Evolutionary conservation across 75 land plant species (phyloP).

Genomic region (Sequoia sempervirens): DNA sequence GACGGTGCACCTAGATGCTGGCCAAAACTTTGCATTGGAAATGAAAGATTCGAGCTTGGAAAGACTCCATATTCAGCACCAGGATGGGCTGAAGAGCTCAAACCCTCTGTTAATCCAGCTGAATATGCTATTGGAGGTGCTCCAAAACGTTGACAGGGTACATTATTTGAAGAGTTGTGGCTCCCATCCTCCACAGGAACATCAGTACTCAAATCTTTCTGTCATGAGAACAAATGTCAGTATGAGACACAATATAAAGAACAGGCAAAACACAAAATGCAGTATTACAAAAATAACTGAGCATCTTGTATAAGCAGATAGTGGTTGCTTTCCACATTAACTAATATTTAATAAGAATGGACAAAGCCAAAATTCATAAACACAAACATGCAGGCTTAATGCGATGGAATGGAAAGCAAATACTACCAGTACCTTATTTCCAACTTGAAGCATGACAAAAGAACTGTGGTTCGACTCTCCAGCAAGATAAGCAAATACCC

Average conservation of each 20-base stretch:
- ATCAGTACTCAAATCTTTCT: not conserved
- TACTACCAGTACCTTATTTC: not conserved
- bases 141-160: not conserved
- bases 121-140: not conserved
- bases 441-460: not conserved
- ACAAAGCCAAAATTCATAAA: not conserved
- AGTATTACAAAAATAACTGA: not conserved
- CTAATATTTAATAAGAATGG: not conserved
- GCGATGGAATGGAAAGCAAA: not conserved
- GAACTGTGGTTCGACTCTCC: not conserved
- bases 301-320: not conserved
- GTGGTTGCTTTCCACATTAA: not conserved
- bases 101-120: not conserved
- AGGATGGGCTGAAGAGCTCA: not conserved
- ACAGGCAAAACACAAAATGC: not conserved
- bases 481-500: too few species aligned
- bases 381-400: not conserved
- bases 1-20: not conserved
- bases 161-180: not conserved
- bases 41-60: not conserved
- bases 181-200: not conserved
- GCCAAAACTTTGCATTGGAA: not conserved
- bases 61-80: not conserved
- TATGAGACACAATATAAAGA: not conserved
- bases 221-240: not conserved